Evolutionary conservation across 176 grass and related monocot genomes (phyloP).

Genomic region (Aechmea fasciata): DNA sequence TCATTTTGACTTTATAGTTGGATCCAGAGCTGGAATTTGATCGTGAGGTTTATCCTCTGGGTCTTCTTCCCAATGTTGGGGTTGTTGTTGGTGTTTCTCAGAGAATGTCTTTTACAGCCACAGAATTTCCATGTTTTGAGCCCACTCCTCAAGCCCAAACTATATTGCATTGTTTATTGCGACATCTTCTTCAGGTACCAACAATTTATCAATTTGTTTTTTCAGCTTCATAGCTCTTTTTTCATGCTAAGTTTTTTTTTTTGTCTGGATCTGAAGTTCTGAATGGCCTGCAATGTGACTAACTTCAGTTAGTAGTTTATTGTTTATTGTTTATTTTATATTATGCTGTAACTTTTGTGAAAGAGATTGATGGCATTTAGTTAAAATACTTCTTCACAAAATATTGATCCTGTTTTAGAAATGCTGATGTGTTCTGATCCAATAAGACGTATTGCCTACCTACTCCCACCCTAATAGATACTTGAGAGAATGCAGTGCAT

Average conservation of each 20-base stretch:
- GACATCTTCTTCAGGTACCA: slow-evolving; percentile 92
- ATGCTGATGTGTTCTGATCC: too few species aligned
- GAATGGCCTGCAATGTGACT: too few species aligned
- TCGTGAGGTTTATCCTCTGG: slow-evolving; percentile 92
- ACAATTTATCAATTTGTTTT: neutral
- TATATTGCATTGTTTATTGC: slow-evolving; percentile 90
- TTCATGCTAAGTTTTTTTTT: neutral
- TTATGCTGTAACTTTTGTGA: too few species aligned
- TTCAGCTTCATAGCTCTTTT: neutral
- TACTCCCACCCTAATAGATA: too few species aligned
- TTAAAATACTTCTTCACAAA: too few species aligned
- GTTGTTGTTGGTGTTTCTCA: slow-evolving; percentile 95
- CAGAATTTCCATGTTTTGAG: slow-evolving; percentile 96
- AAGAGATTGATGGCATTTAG: too few species aligned
- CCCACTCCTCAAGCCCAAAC: slow-evolving; percentile 96
- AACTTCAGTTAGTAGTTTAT: too few species aligned
- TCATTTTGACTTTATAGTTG: slow-evolving; percentile 56
- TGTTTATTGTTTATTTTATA: too few species aligned
- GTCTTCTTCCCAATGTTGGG: slow-evolving; percentile 91
- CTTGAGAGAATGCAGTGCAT: too few species aligned
- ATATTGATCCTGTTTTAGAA: too few species aligned
- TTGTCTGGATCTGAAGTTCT: neutral
- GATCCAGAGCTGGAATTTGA: slow-evolving; percentile 99
- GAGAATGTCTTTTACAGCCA: slow-evolving; percentile 88
- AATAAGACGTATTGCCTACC: too few species aligned